phyloP scores from a whole-genome alignment of 148 eudicot species.

The Amaranthus palmeri region DNA sequence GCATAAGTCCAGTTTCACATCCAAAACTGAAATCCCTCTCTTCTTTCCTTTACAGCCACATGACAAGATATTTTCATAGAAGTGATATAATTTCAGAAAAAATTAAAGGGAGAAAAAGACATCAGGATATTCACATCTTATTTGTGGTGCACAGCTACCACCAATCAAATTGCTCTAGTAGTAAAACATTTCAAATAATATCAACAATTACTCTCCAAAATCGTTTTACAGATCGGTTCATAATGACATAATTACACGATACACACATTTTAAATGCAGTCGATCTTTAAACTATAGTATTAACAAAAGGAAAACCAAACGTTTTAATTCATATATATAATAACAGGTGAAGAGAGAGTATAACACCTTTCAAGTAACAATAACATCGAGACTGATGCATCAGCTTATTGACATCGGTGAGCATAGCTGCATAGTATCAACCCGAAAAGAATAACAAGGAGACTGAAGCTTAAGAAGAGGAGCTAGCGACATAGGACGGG shows the following conservation, averaged over 20 bases:
- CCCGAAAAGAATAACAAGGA: slow-evolving; percentile 6
- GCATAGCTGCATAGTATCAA: slow-evolving; percentile 15
- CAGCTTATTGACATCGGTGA: slow-evolving; percentile 17
- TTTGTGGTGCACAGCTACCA: too few species aligned
- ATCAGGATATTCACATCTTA: background rate
- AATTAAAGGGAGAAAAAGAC: background rate
- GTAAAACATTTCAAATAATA: background rate
- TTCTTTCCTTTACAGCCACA: slow-evolving; percentile 10
- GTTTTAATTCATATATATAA: slow-evolving; percentile 2
- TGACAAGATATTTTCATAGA: slow-evolving; percentile 9
- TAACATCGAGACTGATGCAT: slow-evolving; percentile 13
- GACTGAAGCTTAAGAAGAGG: slow-evolving; percentile 34
- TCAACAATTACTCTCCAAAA: slow-evolving; percentile 20
- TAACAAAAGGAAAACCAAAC: background rate
- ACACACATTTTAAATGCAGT: slow-evolving; percentile 10
- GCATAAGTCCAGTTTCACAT: background rate
- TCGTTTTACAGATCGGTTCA: slow-evolving; percentile 18
- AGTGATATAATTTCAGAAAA: background rate
- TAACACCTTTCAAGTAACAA: slow-evolving; percentile 10
- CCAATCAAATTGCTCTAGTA: too few species aligned
- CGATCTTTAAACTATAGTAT: slow-evolving; percentile 16
- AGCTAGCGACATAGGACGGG: slow-evolving; percentile 32
- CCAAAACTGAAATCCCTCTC: background rate
- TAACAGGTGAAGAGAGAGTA: slow-evolving; percentile 11
- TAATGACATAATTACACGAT: slow-evolving; percentile 27